A percentile compares a stretch with the other conserved stretches of the same genome.
Conservation (phyloP, 1,284 basidiomycete genomes). For the Trametes hirsuta region DNA sequence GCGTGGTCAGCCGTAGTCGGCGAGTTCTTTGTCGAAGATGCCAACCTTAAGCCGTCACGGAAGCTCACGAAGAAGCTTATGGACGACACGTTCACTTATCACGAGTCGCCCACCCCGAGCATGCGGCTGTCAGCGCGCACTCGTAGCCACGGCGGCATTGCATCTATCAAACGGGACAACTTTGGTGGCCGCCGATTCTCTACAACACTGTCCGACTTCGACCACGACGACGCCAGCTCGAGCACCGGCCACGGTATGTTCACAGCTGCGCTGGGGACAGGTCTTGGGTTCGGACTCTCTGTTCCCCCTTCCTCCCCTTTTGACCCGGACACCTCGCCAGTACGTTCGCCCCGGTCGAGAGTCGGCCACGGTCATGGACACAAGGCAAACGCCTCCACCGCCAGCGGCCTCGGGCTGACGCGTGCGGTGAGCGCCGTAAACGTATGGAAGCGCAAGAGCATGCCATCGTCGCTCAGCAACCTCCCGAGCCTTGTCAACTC, state of each 20-base stretch:
- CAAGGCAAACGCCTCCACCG: constrained; percentile 16
- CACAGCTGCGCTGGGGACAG: constrained; percentile 36
- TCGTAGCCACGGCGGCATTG: constrained; percentile 28
- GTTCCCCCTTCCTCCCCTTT: constrained; percentile 7
- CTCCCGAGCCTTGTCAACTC: constrained; percentile 19
- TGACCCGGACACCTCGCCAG: not conserved
- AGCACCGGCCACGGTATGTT: constrained; percentile 31
- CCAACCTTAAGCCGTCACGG: constrained; percentile 28
- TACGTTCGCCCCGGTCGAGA: not conserved
- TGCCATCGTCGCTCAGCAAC: constrained; percentile 29
- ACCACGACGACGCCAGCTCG: constrained; percentile 12
- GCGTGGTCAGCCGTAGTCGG: constrained; percentile 68
- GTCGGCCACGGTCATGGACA: constrained; percentile 14
- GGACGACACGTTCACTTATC: constrained; percentile 20
- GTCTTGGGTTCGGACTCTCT: constrained; percentile 34
- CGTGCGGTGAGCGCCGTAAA: constrained; percentile 24
- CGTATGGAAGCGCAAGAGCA: constrained; percentile 31
- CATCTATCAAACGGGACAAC: constrained; percentile 16
- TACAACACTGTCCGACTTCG: constrained; percentile 18
- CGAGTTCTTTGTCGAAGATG: constrained; percentile 49
- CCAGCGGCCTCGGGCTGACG: constrained; percentile 22
- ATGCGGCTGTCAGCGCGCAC: constrained; percentile 15
- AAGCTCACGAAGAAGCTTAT: constrained; percentile 24
- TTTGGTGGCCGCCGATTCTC: constrained; percentile 20
- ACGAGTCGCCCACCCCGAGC: constrained; percentile 8